Evolutionary conservation across 202 grass and related monocot genomes (phyloP), one percentile per base, ranked within the genome.

Genomic region (Schoenoplectus tabernaemontani): DNA sequence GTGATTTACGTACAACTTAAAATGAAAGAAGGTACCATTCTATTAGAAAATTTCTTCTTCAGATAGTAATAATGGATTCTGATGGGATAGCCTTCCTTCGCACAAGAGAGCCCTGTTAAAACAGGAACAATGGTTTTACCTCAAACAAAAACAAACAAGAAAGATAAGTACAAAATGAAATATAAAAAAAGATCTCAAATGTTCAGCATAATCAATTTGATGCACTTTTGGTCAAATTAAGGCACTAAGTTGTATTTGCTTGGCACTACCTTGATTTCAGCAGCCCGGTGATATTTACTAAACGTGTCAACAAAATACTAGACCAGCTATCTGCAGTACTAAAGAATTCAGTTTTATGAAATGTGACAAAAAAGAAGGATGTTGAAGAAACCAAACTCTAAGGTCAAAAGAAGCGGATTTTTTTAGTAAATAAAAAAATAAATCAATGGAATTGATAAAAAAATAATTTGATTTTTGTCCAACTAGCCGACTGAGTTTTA

Each of bases 51-150:
- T 88, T 92, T 98, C 87, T 92, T 90, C 84, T 87, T 89, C 51
- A 92, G 32, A 84, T 91, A 95, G 70, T 98, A 98, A 44, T 83
- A 80, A 51, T 98, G 95, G 82, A 98, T 94, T 77, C 89, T 88
- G n/a, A 94, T 62, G 41, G 47, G 85, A 83, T 91, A 98, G 60
- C 63, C 86, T 73, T 98, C 91, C 10, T 87, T 94, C 4, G 86
- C 76, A 80, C 95, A 98, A 47, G 37, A 26, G 81, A 87, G 59
- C 89, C 95, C 95, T 98, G 78, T 80, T 81, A 71, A 44, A 44
- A 44, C 15, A 20, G 51, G 15, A 56, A 56, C 6, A 56, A 56
- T 0, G n/a, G 5, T 56, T 56, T 56, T 56, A n/a, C 4, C 19
- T 56, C 4, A 44, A 56, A 56, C 4, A 56, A 56, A 4, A 62